Percentiles rank a stretch among this genome's conserved stretches.
Evolutionary conservation across 768 basidiomycete species (phyloP).

Genomic region (Pleurotus pulmonarius): DNA sequence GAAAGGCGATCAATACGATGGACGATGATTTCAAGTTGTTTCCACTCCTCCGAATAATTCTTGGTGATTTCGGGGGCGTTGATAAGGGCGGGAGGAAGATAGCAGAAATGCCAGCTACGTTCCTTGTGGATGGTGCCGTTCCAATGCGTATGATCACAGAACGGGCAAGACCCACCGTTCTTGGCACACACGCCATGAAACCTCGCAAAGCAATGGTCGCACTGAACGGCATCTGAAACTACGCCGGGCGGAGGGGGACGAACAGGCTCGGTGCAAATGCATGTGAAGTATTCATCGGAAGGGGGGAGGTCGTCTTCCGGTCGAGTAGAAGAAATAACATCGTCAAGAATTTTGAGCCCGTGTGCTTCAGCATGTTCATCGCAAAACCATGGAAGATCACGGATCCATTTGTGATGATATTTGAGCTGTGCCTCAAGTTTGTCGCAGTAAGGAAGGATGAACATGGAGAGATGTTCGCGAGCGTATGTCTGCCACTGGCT

Average conservation of each 20-base stretch:
- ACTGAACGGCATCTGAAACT: constrained; percentile 83
- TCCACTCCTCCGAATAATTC: constrained; percentile 78
- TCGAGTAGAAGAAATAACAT: constrained; percentile 71
- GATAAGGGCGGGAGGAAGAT: constrained; percentile 64
- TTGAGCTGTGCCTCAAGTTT: constrained; percentile 66
- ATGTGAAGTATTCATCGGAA: constrained; percentile 78
- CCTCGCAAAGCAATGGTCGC: constrained; percentile 83
- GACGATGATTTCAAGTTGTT: constrained; percentile 75
- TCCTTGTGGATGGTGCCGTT: constrained; percentile 81
- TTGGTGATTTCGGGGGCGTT: constrained; percentile 77
- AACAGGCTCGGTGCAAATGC: constrained; percentile 76
- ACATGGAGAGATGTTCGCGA: constrained; percentile 66
- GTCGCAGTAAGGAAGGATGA: constrained; percentile 69
- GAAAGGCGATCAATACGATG: constrained; percentile 76
- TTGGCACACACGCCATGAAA: constrained; percentile 85
- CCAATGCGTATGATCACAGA: constrained; percentile 91
- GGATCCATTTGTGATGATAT: constrained; percentile 67
- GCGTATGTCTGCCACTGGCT: constrained; percentile 73
- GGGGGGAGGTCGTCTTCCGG: constrained; percentile 80
- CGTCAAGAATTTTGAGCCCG: constrained; percentile 61
- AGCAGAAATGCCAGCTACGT: constrained; percentile 81
- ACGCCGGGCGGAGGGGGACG: constrained; percentile 74
- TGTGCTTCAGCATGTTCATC: constrained; percentile 62
- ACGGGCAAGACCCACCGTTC: constrained; percentile 88
- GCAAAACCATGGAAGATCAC: constrained; percentile 78